These are phyloP conservation scores for Pseudocohnilembus persalinus DNA, from an alignment of 169 alveolate genomes.

Conservation along the genomic window DNA sequence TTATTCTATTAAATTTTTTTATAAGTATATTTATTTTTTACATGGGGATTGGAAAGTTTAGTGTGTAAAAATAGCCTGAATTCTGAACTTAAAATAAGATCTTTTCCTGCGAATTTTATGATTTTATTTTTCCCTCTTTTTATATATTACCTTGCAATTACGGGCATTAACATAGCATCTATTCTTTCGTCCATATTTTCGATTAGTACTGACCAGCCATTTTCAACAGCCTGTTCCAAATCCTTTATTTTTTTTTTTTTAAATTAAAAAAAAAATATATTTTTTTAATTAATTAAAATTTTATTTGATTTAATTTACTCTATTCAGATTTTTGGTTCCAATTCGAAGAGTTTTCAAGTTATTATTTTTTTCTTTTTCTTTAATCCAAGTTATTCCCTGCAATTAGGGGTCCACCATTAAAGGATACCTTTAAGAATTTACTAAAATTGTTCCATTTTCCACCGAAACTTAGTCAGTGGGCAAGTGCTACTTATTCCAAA, in stretches of 20 bases:
- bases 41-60: slow-evolving; percentile 93
- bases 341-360: slow-evolving; percentile 84
- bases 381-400: slow-evolving; percentile 96
- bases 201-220: slow-evolving; percentile 87
- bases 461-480: slow-evolving; percentile 95
- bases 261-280: too few species aligned
- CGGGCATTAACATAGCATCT: slow-evolving; percentile 94
- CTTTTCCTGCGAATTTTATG: slow-evolving; percentile 92
- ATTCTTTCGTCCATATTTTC: slow-evolving; percentile 94
- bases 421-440: slow-evolving; percentile 94
- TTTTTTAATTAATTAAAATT: too few species aligned
- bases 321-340: slow-evolving; percentile 83
- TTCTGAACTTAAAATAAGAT: slow-evolving; percentile 80
- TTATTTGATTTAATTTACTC: slow-evolving; percentile 37
- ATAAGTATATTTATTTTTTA: too few species aligned
- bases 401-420: slow-evolving; percentile 96
- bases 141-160: slow-evolving; percentile 91
- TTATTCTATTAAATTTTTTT: too few species aligned
- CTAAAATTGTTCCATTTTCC: slow-evolving; percentile 94
- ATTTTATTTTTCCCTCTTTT: slow-evolving; percentile 88
- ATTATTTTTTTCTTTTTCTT: slow-evolving; percentile 90
- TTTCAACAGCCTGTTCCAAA: slow-evolving; percentile 85
- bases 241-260: slow-evolving; percentile 28
- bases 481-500: slow-evolving; percentile 91
- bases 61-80: slow-evolving; percentile 93